phyloP scores from a whole-genome alignment of 2,329 filamentous ascomycete genomes.

The Fusarium buxicola region DNA sequence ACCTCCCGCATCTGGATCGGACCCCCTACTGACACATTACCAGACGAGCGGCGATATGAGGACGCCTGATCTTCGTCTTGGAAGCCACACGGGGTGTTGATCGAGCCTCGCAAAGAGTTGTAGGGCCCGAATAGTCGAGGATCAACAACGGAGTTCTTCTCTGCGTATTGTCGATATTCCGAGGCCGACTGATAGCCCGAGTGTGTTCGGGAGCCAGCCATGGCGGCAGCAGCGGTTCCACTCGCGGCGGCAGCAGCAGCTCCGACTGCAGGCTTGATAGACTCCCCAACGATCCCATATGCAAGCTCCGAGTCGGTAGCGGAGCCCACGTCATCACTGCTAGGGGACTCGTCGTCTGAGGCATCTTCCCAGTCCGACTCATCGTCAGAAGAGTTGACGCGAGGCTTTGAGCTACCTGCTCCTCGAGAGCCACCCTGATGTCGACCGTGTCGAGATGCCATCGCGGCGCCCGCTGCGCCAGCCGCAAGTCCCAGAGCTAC shows the following conservation, averaged over 20 bases:
- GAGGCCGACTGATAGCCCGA: conserved; percentile 30
- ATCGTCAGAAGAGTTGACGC: conserved; percentile 54
- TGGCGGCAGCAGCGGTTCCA: conserved; percentile 56
- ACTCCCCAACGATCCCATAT: conserved; percentile 49
- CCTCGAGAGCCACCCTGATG: conserved; percentile 53
- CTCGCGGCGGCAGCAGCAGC: conserved; percentile 51
- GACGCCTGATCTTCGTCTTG: conserved; percentile 51
- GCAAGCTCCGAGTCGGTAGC: conserved; percentile 57
- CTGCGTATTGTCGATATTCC: conserved; percentile 37
- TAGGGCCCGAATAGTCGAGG: conserved; percentile 69
- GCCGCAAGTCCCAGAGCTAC: conserved; percentile 39
- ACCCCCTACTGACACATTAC: conserved; percentile 36
- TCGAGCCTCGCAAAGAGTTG: conserved; percentile 69
- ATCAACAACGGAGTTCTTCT: conserved; percentile 66
- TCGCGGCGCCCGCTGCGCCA: conserved; percentile 57
- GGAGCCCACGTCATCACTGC: conserved; percentile 45
- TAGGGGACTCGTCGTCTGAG: conserved; percentile 60
- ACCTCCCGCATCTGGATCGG: conserved; percentile 67
- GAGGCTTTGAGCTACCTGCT: conserved; percentile 55
- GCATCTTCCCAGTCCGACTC: conserved; percentile 69
- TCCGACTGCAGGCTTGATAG: conserved; percentile 40
- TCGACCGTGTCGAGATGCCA: conserved; percentile 52
- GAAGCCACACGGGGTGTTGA: conserved; percentile 67
- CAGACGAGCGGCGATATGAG: conserved; percentile 41
- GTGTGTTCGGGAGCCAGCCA: conserved; percentile 49